phyloP scores from a whole-genome alignment of 2,329 filamentous ascomycete genomes.

The Pseudocercospora musae region DNA sequence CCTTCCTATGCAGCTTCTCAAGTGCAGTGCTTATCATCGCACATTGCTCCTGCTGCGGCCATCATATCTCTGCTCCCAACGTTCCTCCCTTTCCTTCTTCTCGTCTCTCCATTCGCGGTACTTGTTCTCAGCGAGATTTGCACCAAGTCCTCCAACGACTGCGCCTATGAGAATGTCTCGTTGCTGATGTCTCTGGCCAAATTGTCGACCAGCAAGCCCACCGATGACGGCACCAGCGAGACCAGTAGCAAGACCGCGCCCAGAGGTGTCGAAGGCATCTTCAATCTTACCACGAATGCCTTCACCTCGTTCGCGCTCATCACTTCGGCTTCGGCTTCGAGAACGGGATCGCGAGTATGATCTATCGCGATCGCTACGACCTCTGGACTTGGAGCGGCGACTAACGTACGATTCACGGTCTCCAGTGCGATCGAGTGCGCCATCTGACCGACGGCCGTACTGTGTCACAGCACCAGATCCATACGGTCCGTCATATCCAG shows the following conservation, averaged over 20 bases:
- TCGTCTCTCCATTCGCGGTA: constrained; percentile 29
- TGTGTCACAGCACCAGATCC: constrained; percentile 27
- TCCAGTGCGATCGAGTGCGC: constrained; percentile 23
- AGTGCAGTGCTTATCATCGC: constrained; percentile 7
- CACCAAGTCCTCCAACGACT: constrained; percentile 34
- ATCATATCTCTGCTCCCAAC: constrained; percentile 19
- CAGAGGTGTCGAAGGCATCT: constrained; percentile 34
- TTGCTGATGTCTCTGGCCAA: constrained; percentile 32
- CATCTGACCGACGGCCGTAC: constrained; percentile 29
- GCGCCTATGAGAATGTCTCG: constrained; percentile 36
- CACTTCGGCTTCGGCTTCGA: constrained; percentile 24
- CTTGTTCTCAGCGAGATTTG: constrained; percentile 36
- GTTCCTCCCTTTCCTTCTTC: constrained; percentile 25
- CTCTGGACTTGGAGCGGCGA: constrained; percentile 14
- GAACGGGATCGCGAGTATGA: constrained; percentile 27
- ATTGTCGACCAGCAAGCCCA: constrained; percentile 33
- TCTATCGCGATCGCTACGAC: constrained; percentile 19
- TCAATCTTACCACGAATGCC: constrained; percentile 31
- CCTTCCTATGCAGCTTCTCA: not conserved
- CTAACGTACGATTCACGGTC: constrained; percentile 21
- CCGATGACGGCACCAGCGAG: constrained; percentile 36
- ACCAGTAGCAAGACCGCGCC: constrained; percentile 32
- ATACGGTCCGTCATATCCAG: constrained; percentile 22
- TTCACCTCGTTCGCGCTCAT: constrained; percentile 13
- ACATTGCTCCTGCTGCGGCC: constrained; percentile 23